These are phyloP conservation scores for Diaporthe vexans DNA, from an alignment of 2,329 filamentous ascomycete genomes.

Conservation along the genomic window DNA sequence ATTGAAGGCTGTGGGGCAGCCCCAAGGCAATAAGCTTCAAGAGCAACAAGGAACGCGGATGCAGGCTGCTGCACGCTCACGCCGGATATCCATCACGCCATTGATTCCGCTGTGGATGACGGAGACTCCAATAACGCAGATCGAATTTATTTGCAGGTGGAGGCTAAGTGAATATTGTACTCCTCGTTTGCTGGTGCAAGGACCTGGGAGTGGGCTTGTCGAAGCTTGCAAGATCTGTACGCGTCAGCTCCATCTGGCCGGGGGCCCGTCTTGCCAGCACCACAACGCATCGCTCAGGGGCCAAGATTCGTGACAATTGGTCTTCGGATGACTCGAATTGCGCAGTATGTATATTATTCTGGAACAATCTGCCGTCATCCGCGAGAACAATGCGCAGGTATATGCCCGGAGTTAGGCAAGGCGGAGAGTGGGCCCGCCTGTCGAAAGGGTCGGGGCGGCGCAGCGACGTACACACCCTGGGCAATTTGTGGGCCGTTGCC, in stretches of 20 bases:
- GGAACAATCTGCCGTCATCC: neutral
- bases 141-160: neutral
- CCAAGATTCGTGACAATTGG: neutral
- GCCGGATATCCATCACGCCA: conserved; percentile 3
- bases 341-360: neutral
- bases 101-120: neutral
- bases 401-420: neutral
- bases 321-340: neutral
- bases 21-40: conserved; percentile 9
- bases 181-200: neutral
- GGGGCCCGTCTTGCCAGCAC: neutral
- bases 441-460: neutral
- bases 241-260: conserved; percentile 14
- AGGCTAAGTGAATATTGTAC: neutral
- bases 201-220: conserved; percentile 19
- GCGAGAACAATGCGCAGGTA: neutral
- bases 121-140: neutral
- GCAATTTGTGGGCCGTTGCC: conserved; percentile 8
- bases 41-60: neutral
- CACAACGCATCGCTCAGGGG: neutral
- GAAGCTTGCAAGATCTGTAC: conserved; percentile 18
- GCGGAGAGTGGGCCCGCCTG: neutral
- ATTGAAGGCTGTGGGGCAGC: neutral
- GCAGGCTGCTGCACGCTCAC: neutral
- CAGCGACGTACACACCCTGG: conserved; percentile 2